Conservation (phyloP, 2,329 filamentous ascomycete genomes). For the Tolypocladium ovalisporum region DNA sequence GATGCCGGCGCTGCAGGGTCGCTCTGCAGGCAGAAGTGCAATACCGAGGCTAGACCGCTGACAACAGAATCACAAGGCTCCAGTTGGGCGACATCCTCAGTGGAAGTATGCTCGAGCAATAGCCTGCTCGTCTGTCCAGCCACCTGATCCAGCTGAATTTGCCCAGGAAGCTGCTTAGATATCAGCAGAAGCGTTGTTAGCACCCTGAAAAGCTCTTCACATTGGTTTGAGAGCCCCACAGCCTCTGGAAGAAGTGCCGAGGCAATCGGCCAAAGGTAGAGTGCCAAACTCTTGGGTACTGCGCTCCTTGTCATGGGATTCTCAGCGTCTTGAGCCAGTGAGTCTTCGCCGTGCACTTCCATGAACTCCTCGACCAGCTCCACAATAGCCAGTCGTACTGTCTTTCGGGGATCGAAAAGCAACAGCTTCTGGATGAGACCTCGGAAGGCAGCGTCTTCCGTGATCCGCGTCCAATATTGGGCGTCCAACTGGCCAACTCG, state of each 20-base stretch:
- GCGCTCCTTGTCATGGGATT: neutral
- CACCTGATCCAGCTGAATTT: slow-evolving; percentile 18
- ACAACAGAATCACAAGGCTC: slow-evolving; percentile 16
- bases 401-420: slow-evolving; percentile 14
- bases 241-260: slow-evolving; percentile 22
- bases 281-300: slow-evolving; percentile 6
- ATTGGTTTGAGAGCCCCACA: slow-evolving; percentile 19
- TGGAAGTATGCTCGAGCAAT: slow-evolving; percentile 27
- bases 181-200: slow-evolving; percentile 29
- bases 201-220: slow-evolving; percentile 34
- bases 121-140: slow-evolving; percentile 17
- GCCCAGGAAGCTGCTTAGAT: slow-evolving; percentile 10
- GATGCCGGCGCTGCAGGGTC: slow-evolving; percentile 14
- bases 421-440: slow-evolving; percentile 13
- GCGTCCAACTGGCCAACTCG: slow-evolving; percentile 15
- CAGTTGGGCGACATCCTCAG: slow-evolving; percentile 22
- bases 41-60: slow-evolving; percentile 16
- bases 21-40: slow-evolving; percentile 19
- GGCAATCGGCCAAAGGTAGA: slow-evolving; percentile 20
- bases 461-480: slow-evolving; percentile 17
- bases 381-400: slow-evolving; percentile 17
- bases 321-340: neutral
- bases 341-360: slow-evolving; percentile 4
- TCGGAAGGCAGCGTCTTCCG: slow-evolving; percentile 10
- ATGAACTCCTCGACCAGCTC: slow-evolving; percentile 22